phyloP scores from a whole-genome alignment of 2,329 filamentous ascomycete genomes.

The Aspergillus sp. region DNA sequence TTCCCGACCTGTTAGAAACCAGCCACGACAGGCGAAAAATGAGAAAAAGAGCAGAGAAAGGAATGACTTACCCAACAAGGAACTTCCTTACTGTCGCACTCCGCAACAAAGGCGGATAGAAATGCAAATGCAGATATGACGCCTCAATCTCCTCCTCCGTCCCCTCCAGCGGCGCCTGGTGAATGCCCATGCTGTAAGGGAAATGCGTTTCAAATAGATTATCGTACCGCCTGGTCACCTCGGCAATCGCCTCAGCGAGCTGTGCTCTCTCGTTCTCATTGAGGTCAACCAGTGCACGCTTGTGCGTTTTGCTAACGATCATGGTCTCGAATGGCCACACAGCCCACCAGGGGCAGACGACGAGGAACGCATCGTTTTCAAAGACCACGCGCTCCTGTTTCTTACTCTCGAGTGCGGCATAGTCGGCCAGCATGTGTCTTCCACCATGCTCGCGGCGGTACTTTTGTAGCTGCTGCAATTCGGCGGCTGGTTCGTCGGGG shows the following conservation, averaged over 20 bases:
- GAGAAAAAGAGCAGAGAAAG: not conserved
- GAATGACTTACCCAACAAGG: constrained; percentile 72
- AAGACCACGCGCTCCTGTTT: constrained; percentile 86
- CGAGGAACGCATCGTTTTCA: constrained; percentile 80
- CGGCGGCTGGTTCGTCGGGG: constrained; percentile 82
- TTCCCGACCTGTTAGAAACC: constrained; percentile 14
- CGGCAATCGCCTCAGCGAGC: constrained; percentile 81
- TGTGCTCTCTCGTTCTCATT: constrained; percentile 66
- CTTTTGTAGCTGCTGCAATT: constrained; percentile 74
- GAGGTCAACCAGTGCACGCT: constrained; percentile 81
- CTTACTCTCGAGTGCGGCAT: constrained; percentile 75
- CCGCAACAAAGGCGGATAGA: constrained; percentile 88
- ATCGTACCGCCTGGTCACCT: constrained; percentile 89
- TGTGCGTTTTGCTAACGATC: constrained; percentile 79
- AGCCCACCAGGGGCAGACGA: constrained; percentile 96
- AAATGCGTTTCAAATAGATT: constrained; percentile 97
- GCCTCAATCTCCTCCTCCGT: constrained; percentile 79
- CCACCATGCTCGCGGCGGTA: constrained; percentile 74
- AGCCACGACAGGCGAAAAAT: not conserved
- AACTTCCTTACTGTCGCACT: constrained; percentile 96
- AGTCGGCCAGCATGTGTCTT: constrained; percentile 79
- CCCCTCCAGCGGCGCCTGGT: constrained; percentile 87
- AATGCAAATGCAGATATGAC: constrained; percentile 94
- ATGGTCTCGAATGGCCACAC: constrained; percentile 97
- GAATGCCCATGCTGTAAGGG: constrained; percentile 94